These are phyloP conservation scores for Candida sp. DNA, from an alignment of 1,139 yeast species.

Conservation along the genomic window DNA sequence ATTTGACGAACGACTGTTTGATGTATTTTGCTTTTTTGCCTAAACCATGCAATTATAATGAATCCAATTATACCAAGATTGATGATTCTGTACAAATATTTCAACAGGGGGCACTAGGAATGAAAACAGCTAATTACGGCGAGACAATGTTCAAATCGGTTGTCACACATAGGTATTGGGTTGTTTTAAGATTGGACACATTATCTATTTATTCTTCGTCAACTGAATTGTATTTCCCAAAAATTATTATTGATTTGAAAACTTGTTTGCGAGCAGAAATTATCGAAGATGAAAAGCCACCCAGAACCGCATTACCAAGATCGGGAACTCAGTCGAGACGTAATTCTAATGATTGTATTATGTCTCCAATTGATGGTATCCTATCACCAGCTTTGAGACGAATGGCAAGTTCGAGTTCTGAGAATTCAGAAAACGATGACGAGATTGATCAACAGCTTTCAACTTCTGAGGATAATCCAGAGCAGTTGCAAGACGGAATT, in stretches of 20 bases:
- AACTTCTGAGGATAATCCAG: conserved; percentile 24
- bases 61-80: conserved; percentile 5
- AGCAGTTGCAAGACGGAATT: conserved; percentile 26
- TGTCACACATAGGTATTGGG: conserved; percentile 60
- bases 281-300: conserved; percentile 23
- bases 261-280: conserved; percentile 62
- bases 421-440: conserved; percentile 14
- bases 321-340: conserved; percentile 6
- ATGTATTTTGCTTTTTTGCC: conserved; percentile 86
- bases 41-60: conserved; percentile 19
- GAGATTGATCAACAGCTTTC: conserved; percentile 16
- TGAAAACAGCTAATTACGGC: conserved; percentile 44
- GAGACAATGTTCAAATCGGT: conserved; percentile 35
- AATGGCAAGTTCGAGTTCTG: conserved; percentile 6
- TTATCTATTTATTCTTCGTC: conserved; percentile 68
- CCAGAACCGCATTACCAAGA: conserved; percentile 9
- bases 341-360: conserved; percentile 9
- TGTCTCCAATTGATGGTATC: conserved; percentile 12
- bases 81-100: conserved; percentile 32
- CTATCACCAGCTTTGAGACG: conserved; percentile 10
- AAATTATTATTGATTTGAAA: conserved; percentile 67
- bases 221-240: conserved; percentile 81
- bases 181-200: conserved; percentile 66
- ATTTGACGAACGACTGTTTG: conserved; percentile 61
- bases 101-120: conserved; percentile 48